These are phyloP conservation scores for Fusarium beomiforme DNA, from an alignment of 2,329 filamentous ascomycete genomes.

Conservation along the genomic window DNA sequence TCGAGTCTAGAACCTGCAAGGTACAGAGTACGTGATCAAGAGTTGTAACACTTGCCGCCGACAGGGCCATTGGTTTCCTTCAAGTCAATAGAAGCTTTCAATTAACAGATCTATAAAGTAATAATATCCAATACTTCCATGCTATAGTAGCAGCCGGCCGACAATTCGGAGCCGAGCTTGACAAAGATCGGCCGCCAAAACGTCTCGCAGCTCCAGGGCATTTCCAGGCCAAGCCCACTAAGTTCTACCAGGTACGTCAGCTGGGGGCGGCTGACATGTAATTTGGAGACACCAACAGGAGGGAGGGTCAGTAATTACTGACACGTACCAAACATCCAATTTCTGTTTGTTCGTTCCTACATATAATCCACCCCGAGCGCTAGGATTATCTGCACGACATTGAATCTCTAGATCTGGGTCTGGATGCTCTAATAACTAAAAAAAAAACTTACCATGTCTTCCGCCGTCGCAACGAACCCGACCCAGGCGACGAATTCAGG, in stretches of 20 bases:
- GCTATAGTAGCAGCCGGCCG: conserved; percentile 17
- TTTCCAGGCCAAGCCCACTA: conserved; percentile 36
- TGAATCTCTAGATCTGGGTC: conserved; percentile 10
- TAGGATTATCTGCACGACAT: conserved; percentile 26
- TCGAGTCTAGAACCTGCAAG: not conserved
- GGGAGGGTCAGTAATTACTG: conserved; percentile 24
- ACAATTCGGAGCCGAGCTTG: conserved; percentile 17
- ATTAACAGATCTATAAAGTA: not conserved
- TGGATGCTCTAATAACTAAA: conserved; percentile 39
- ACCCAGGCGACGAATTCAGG: conserved; percentile 50
- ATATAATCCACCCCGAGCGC: conserved; percentile 13
- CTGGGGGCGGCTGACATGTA: conserved; percentile 36
- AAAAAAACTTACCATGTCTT: conserved; percentile 51
- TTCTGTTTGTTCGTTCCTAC: conserved; percentile 27
- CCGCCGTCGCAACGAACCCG: conserved; percentile 49
- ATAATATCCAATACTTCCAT: no score
- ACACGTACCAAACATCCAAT: conserved; percentile 17
- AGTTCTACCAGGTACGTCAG: conserved; percentile 28
- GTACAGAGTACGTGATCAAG: not conserved
- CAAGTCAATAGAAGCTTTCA: not conserved
- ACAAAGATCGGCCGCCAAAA: conserved; percentile 25
- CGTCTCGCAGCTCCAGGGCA: conserved; percentile 27
- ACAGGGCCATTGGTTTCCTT: not conserved
- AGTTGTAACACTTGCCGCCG: not conserved
- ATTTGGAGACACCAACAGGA: conserved; percentile 29